A percentile compares a stretch with the other conserved stretches of the same genome.
Evolutionary conservation across 306 rosid species (phyloP).

Genomic region (Lupinus albus): DNA sequence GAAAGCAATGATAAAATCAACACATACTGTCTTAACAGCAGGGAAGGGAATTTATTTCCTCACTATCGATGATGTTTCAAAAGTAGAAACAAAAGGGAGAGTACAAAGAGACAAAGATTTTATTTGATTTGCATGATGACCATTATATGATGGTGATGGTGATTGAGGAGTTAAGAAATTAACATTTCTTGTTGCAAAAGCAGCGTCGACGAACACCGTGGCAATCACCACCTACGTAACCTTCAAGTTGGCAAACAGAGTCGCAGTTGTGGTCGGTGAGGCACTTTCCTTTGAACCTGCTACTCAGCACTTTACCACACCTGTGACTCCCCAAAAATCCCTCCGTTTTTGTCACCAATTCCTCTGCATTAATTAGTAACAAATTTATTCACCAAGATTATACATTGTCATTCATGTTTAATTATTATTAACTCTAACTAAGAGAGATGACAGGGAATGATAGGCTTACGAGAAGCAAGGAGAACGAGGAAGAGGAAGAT

Average conservation of each 20-base stretch:
- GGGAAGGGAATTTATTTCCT: too few species aligned
- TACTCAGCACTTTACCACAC: slow-evolving; percentile 51
- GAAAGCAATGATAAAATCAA: too few species aligned
- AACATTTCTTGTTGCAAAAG: slow-evolving; percentile 53
- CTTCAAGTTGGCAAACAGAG: slow-evolving; percentile 51
- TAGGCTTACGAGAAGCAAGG: slow-evolving; percentile 44
- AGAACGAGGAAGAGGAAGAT: slow-evolving; percentile 42
- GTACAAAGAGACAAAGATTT: too few species aligned
- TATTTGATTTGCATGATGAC: too few species aligned
- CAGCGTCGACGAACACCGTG: slow-evolving; percentile 59
- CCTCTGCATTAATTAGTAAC: slow-evolving; percentile 38
- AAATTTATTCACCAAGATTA: too few species aligned
- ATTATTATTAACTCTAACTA: too few species aligned
- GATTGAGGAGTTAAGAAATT: neutral
- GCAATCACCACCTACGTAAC: slow-evolving; percentile 62
- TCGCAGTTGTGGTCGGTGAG: slow-evolving; percentile 48
- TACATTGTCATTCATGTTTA: too few species aligned
- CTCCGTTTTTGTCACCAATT: slow-evolving; percentile 42
- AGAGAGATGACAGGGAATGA: too few species aligned
- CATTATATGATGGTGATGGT: too few species aligned
- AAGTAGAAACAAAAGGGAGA: too few species aligned
- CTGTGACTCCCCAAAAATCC: slow-evolving; percentile 22
- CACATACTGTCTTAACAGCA: too few species aligned
- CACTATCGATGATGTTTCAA: too few species aligned
- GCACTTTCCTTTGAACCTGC: slow-evolving; percentile 46